Percentiles rank a stretch among this genome's conserved stretches.
These are phyloP conservation scores for Aspergillus clavatus DNA, from an alignment of 2,329 filamentous ascomycete genomes.

Conservation along the genomic window DNA sequence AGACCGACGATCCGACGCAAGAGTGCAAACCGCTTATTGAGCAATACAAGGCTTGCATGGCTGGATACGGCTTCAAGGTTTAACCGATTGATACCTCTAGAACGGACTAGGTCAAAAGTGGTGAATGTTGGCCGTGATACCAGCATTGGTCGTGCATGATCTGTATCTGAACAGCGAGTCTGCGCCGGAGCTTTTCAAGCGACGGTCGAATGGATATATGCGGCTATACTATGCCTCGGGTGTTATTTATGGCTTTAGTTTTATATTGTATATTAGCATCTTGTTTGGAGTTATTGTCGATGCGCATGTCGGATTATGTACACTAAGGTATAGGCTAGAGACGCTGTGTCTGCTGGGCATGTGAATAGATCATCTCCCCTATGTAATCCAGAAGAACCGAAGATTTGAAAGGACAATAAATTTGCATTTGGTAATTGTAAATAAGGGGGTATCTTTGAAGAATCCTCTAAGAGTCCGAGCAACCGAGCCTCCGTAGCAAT, in stretches of 20 bases:
- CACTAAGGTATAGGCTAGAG: background rate
- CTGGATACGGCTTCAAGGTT: constrained; percentile 78
- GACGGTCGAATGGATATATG: background rate
- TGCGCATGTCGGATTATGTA: background rate
- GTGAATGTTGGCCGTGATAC: too few relatives aligned
- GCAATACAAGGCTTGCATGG: constrained; percentile 88
- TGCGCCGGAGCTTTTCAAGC: background rate
- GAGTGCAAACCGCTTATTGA: constrained; percentile 81
- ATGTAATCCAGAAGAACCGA: background rate
- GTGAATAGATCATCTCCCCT: background rate
- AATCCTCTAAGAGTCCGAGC: constrained; percentile 1
- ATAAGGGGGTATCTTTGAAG: constrained; percentile 27
- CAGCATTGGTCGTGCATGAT: too few relatives aligned
- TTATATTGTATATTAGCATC: constrained; percentile 16
- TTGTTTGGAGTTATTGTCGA: constrained; percentile 3
- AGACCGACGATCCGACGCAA: constrained; percentile 67
- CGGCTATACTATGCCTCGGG: constrained; percentile 5
- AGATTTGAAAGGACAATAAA: background rate
- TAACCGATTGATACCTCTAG: constrained; percentile 23
- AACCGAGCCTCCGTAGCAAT: constrained; percentile 6
- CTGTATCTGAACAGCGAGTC: too few relatives aligned
- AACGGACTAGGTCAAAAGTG: too few relatives aligned
- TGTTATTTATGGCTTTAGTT: constrained; percentile 10
- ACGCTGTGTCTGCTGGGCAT: background rate
- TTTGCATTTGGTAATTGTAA: constrained; percentile 1